These are phyloP conservation scores for Eucalyptus curtisii DNA, from an alignment of 345 rosid species.

Conservation along the genomic window DNA sequence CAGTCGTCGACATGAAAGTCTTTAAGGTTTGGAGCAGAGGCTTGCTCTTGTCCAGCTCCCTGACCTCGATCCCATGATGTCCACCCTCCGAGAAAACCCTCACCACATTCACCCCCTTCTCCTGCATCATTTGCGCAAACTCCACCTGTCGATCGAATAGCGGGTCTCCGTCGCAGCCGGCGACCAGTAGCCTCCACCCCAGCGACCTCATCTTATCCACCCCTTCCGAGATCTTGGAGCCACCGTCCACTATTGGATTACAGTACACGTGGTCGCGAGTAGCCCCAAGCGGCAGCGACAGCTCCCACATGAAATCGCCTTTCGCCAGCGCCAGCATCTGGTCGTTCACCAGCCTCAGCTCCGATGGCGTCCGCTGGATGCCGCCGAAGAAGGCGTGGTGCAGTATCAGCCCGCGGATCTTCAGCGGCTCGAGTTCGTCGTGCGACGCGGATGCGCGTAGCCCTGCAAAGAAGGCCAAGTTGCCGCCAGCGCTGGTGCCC, in stretches of 20 bases:
- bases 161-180: conserved; percentile 19
- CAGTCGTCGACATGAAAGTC: conserved; percentile 4
- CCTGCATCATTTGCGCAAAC: conserved; percentile 18
- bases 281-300: conserved; percentile 33
- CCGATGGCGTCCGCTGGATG: conserved; percentile 22
- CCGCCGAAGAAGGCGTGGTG: conserved; percentile 62
- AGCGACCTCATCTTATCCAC: neutral
- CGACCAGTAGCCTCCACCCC: conserved; percentile 15
- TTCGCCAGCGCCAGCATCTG: conserved; percentile 5
- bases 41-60: conserved; percentile 4
- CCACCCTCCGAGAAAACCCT: conserved; percentile 17
- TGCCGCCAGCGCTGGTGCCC: conserved; percentile 61
- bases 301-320: conserved; percentile 41
- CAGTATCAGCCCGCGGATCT: conserved; percentile 49
- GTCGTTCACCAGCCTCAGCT: conserved; percentile 16
- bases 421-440: conserved; percentile 18
- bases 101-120: conserved; percentile 20
- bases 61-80: conserved; percentile 7
- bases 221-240: conserved; percentile 3
- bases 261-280: conserved; percentile 48
- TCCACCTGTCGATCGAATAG: conserved; percentile 41
- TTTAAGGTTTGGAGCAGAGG: neutral
- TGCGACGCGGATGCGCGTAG: conserved; percentile 4
- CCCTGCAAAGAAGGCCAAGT: conserved; percentile 40
- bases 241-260: conserved; percentile 30